Evolutionary conservation across 2,329 filamentous ascomycete genomes (phyloP), one percentile per base, ranked within the genome.

Genomic region (Cryphonectria carpinicola): DNA sequence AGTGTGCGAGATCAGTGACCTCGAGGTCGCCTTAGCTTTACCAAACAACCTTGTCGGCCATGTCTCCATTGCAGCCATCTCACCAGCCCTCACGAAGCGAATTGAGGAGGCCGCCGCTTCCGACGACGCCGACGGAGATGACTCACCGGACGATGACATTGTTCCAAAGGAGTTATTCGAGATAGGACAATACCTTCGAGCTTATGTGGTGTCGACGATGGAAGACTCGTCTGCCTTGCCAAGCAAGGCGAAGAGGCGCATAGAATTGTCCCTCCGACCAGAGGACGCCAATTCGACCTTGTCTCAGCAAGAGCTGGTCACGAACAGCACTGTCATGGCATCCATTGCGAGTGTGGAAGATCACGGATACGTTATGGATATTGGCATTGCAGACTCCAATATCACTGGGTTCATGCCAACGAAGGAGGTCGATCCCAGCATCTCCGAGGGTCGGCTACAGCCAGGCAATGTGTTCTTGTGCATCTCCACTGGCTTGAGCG

Each of bases 41-140:
- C 95, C 96, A 22, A 99, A 99, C 82, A 98, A 97, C 79, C 88
- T 99, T 43, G 91, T 89, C 64, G 97, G 96, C 64, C 96, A 94
- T 80, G 91, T 97, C 8, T 91, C 96, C 28, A 90, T 98, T 74
- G 97, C 95, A n/a, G 89, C 93, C n/a, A 88, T 99, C 66, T 99
- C 96, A 2, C 89, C 93, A 71, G 84, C 88, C 74, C 84, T 98
- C 73, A 97, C 92, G 41, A 84, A 90, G 73, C 90, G 90, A 74
- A 88, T 99, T 54, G 90, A 97, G 79, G 88, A 88, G 52, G 88
- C 90, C 46, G 87, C 88, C 10, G 87, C 85, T 6, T 83, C 86
- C 35, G 84, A 87, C 17, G 86, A 89, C 0, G 85, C 88, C 4
- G 86, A 85, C 2, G 81, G 88, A 0, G 85, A 88, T 1, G 82